phyloP scores from a whole-genome alignment of 306 rosid species.

The Canavalia ensiformis region DNA sequence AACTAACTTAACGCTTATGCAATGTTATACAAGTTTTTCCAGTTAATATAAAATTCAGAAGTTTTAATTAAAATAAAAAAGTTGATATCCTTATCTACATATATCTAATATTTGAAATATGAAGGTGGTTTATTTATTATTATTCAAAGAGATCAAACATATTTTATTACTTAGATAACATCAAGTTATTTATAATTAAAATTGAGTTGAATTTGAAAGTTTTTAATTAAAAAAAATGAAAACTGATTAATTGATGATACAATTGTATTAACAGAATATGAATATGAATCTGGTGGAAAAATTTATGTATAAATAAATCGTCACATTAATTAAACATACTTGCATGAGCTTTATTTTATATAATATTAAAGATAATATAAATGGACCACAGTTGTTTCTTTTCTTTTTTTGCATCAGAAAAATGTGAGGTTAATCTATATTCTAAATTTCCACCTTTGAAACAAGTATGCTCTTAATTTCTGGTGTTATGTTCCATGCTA shows the following conservation, averaged over 20 bases:
- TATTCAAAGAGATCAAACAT: neutral
- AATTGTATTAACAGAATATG: neutral
- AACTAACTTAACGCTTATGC: neutral
- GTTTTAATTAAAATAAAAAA: too few species aligned
- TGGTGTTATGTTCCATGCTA: slow-evolving; percentile 42
- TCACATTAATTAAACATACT: neutral
- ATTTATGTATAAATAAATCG: neutral
- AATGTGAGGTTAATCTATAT: slow-evolving; percentile 33
- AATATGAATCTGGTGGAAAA: neutral
- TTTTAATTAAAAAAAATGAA: neutral
- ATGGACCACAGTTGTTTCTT: neutral
- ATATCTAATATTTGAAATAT: too few species aligned
- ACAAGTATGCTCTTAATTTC: slow-evolving; percentile 48
- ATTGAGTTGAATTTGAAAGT: neutral
- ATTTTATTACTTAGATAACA: neutral
- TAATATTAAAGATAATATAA: neutral
- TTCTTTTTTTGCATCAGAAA: neutral
- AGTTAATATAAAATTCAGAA: neutral
- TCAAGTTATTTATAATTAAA: neutral
- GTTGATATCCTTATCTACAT: too few species aligned
- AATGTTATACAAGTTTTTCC: neutral
- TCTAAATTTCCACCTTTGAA: slow-evolving; percentile 14
- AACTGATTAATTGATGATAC: neutral
- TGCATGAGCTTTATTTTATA: neutral
- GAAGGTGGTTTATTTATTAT: too few species aligned